These are phyloP conservation scores for Echium plantagineum DNA, from an alignment of 257 asterid species.

Conservation along the genomic window DNA sequence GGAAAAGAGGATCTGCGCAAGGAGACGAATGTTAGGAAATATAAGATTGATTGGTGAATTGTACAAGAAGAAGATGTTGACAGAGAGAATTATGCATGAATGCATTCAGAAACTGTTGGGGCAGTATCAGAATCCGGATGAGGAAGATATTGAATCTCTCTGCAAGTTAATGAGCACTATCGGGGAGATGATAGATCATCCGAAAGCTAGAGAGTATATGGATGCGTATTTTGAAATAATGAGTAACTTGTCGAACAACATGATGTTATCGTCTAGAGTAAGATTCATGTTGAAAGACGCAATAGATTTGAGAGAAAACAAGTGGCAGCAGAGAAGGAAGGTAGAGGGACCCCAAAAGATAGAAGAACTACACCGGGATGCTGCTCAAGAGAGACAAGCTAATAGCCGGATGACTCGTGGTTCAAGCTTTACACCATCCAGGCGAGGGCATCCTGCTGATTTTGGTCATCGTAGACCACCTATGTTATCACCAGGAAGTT, in stretches of 20 bases:
- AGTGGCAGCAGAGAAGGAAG: conserved; percentile 33
- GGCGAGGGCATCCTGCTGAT: conserved; percentile 15
- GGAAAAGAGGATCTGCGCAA: conserved; percentile 13
- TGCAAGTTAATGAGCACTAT: conserved; percentile 29
- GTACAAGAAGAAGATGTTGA: conserved; percentile 28
- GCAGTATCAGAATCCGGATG: conserved; percentile 23
- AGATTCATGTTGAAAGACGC: conserved; percentile 31
- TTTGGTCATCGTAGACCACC: conserved; percentile 14
- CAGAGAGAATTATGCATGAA: conserved; percentile 26
- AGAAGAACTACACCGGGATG: conserved; percentile 28
- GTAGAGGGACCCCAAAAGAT: conserved; percentile 33
- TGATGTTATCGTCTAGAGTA: conserved; percentile 19
- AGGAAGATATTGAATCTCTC: conserved; percentile 26
- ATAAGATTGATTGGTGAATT: conserved; percentile 32
- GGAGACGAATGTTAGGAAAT: conserved; percentile 31
- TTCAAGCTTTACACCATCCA: conserved; percentile 14
- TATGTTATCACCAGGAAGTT: conserved; percentile 11
- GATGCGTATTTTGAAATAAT: conserved; percentile 25
- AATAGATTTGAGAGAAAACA: conserved; percentile 28
- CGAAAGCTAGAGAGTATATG: conserved; percentile 23
- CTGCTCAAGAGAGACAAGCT: conserved; percentile 24
- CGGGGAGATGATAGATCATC: conserved; percentile 27
- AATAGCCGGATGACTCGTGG: conserved; percentile 12
- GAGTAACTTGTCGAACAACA: conserved; percentile 13
- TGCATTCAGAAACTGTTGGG: conserved; percentile 27